A percentile compares a stretch with the other conserved stretches of the same genome.
Conservation (phyloP, 2,329 filamentous ascomycete genomes). For the Venturia aucupariae region DNA sequence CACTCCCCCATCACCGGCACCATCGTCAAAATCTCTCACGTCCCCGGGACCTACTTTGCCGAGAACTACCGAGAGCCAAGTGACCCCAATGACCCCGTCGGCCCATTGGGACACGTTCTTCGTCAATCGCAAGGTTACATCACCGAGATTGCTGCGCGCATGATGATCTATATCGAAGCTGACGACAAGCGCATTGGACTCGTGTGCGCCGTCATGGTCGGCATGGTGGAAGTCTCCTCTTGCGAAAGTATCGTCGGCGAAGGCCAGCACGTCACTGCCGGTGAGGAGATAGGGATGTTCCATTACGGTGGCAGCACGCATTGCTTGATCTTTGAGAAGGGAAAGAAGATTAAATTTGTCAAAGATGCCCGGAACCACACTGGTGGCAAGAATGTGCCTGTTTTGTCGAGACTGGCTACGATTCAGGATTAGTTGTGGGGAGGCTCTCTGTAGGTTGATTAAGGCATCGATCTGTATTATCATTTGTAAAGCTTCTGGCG, state of each 20-base stretch:
- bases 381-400: neutral
- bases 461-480: too few species aligned
- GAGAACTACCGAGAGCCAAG: slow-evolving; percentile 47
- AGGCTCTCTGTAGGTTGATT: neutral
- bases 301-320: slow-evolving; percentile 69
- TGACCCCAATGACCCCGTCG: slow-evolving; percentile 26
- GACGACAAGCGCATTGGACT: slow-evolving; percentile 59
- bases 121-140: slow-evolving; percentile 55
- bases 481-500: too few species aligned
- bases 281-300: slow-evolving; percentile 68
- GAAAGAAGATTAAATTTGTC: slow-evolving; percentile 36
- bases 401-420: neutral
- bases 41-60: slow-evolving; percentile 60
- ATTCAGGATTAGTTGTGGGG: neutral
- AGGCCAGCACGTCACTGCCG: slow-evolving; percentile 58
- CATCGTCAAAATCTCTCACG: slow-evolving; percentile 47
- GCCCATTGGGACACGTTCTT: slow-evolving; percentile 37
- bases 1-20: slow-evolving; percentile 58
- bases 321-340: slow-evolving; percentile 56
- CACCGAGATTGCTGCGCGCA: slow-evolving; percentile 57
- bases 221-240: slow-evolving; percentile 68
- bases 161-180: slow-evolving; percentile 60
- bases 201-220: slow-evolving; percentile 61
- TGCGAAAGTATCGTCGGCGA: slow-evolving; percentile 62
- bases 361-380: neutral